These are phyloP conservation scores for Sparassis latifolia DNA, from an alignment of 1,284 basidiomycete genomes.

Conservation along the genomic window DNA sequence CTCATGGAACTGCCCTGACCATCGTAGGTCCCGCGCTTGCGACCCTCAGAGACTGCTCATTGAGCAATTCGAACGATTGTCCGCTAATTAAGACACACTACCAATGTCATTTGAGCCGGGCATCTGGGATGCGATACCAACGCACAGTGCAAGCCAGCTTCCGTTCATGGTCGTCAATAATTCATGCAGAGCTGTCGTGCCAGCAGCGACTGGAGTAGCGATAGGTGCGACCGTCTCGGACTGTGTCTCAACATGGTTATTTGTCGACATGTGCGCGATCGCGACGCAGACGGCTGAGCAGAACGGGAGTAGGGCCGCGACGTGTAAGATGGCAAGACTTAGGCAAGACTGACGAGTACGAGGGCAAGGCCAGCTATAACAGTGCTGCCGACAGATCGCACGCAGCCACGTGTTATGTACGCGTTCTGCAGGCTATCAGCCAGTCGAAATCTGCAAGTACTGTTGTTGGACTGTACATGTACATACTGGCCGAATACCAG, in stretches of 20 bases:
- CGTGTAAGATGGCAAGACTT: neutral
- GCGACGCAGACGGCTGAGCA: neutral
- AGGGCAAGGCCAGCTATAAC: neutral
- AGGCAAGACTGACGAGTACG: neutral
- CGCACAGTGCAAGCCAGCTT: conserved; percentile 15
- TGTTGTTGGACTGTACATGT: no score
- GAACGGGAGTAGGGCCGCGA: neutral
- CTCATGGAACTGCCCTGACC: conserved; percentile 14
- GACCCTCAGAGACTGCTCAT: conserved; percentile 26
- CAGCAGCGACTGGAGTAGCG: neutral
- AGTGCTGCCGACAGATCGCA: no score
- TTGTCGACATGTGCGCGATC: neutral
- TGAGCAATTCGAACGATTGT: conserved; percentile 23
- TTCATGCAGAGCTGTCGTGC: conserved; percentile 15
- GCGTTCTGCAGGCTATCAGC: no score
- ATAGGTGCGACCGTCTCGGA: neutral
- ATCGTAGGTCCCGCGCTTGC: conserved; percentile 23
- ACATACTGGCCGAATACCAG: no score
- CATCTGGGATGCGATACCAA: neutral
- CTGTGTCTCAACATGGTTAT: neutral
- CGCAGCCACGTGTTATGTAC: no score
- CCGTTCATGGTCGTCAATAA: conserved; percentile 17
- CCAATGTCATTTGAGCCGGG: neutral
- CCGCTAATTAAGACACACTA: conserved; percentile 15
- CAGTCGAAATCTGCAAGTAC: no score